phyloP scores from a whole-genome alignment of 2,329 filamentous ascomycete species.

The Pestalotiopsis sp. region DNA sequence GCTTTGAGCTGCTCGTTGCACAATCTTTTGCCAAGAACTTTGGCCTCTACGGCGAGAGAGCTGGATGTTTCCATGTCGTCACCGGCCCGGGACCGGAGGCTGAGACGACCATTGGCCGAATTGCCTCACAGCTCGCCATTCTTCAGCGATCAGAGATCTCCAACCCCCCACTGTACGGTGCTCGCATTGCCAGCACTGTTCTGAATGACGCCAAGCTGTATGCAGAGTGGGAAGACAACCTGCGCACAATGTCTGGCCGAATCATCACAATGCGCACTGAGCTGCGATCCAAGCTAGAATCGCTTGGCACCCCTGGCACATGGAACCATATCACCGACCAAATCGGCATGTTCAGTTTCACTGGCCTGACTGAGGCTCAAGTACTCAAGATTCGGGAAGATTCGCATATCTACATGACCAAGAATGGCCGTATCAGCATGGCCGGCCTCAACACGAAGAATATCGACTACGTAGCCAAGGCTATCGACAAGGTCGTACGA shows the following conservation, averaged over 20 bases:
- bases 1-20: conserved; percentile 84
- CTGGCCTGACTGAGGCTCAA: conserved; percentile 74
- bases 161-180: conserved; percentile 93
- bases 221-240: conserved; percentile 87
- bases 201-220: conserved; percentile 84
- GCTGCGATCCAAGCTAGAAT: conserved; percentile 79
- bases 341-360: conserved; percentile 99
- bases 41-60: conserved; percentile 94
- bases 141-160: conserved; percentile 97
- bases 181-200: conserved; percentile 80
- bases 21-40: conserved; percentile 99
- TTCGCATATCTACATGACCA: conserved; percentile 87
- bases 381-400: conserved; percentile 70
- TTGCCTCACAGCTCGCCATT: conserved; percentile 88
- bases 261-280: conserved; percentile 89
- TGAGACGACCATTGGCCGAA: conserved; percentile 58
- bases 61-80: conserved; percentile 94
- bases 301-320: conserved; percentile 79
- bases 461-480: conserved; percentile 89
- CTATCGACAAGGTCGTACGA: conserved; percentile 81
- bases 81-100: conserved; percentile 72
- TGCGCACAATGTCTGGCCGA: conserved; percentile 90
- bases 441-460: conserved; percentile 93
- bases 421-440: conserved; percentile 98
- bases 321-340: conserved; percentile 99